These are phyloP conservation scores for Cucumis melo DNA, from an alignment of 306 rosid species.

Conservation along the genomic window DNA sequence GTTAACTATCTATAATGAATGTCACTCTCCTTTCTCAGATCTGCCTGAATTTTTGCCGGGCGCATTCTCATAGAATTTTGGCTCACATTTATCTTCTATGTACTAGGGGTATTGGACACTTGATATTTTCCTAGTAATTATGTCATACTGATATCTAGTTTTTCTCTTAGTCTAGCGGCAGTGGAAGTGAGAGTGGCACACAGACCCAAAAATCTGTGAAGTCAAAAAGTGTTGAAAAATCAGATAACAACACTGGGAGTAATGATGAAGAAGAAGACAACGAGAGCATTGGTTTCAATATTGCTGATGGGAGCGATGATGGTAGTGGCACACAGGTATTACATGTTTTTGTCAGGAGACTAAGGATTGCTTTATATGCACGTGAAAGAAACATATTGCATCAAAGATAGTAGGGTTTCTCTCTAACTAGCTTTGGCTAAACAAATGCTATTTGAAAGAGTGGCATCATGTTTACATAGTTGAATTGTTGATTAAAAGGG, in stretches of 20 bases:
- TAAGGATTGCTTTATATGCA: neutral
- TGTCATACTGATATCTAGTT: neutral
- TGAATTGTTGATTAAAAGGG: no score
- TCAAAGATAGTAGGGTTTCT: neutral
- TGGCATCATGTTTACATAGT: neutral
- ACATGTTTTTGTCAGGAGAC: neutral
- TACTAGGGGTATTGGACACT: neutral
- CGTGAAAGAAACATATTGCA: neutral
- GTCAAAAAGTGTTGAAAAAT: constrained; percentile 46
- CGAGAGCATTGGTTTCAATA: constrained; percentile 48
- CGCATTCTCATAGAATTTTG: neutral
- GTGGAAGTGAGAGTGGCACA: constrained; percentile 86
- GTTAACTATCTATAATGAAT: neutral
- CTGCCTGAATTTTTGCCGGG: neutral
- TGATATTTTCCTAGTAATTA: neutral
- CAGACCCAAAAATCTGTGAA: constrained; percentile 62
- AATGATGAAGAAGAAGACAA: constrained; percentile 48
- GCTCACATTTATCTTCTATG: neutral
- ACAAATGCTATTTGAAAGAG: neutral
- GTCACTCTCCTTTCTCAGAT: neutral
- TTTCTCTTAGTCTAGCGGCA: constrained; percentile 70
- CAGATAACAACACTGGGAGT: constrained; percentile 54
- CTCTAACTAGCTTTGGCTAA: neutral
- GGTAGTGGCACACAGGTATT: constrained; percentile 92
- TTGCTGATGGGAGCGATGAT: constrained; percentile 58